Base-by-base conservation (phyloP, 2,329 filamentous ascomycete species). In the Fusarium poae region DNA sequence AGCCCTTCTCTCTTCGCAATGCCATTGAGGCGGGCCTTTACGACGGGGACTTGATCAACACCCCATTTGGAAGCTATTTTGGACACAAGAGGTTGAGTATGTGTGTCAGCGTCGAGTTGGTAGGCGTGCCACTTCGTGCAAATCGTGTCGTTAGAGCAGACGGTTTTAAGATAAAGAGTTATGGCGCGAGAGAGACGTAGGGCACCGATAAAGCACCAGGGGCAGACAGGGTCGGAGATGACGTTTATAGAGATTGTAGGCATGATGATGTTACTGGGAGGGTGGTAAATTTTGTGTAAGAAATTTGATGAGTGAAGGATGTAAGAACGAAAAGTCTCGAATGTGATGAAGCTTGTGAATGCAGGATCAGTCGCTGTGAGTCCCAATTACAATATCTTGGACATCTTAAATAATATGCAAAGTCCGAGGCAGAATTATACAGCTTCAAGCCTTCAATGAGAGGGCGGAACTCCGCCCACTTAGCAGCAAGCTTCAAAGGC, bases 221-320 rank as follows among this genome's bases (percentile, higher is more conserved):
- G 91, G 77, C 93, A 97, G 72, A 96, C 87, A 4, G 89, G 92
- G 80, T 97, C 94, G n/a, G 88, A 92, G 61, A 94, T 88, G 75
- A 93, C 87, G 62, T 90, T 88, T 79, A 97, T 91, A 65, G 88
- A 87, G 82, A 94, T 92, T 73, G 89, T 88, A 21, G 90, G 88
- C 92, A 94, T 94, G 54, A 35, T 35, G 32, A 12, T 25, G 48
- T 27, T 16, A 5, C 16, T 30, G 16, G 18, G 39, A 20, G 25
- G 9, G 21, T 30, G 27, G n/a, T 30, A 6, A 16, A n/a, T 13
- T 6, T 15, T 20, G 39, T 20, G 23, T 7, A 18, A 15, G 12
- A 40, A 25, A 30, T 20, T 16, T 21, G 13, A 16, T 6, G 13
- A 27, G 21, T 12, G 13, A 18, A 27, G 9, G 6, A 39, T 40